phyloP scores from a whole-genome alignment of 257 asterid species.

The Nicotiana knightiana region DNA sequence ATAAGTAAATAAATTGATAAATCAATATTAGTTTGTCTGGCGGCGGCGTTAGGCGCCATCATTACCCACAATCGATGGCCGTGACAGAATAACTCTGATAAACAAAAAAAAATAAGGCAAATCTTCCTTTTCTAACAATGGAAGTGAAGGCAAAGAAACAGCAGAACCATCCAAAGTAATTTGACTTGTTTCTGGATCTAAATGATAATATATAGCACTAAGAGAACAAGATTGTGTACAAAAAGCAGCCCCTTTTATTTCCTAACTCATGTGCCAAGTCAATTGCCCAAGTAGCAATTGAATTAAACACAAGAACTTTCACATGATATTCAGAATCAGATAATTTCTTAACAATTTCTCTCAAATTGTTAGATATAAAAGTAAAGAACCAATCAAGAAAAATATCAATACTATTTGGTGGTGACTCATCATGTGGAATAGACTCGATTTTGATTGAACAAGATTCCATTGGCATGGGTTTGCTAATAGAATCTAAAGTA shows the following conservation, averaged over 20 bases:
- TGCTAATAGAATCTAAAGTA: slow-evolving; percentile 6
- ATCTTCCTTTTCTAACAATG: slow-evolving; percentile 23
- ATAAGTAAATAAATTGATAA: too few relatives aligned
- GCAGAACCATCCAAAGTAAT: slow-evolving; percentile 18
- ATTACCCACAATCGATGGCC: too few relatives aligned
- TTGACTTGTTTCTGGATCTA: slow-evolving; percentile 17
- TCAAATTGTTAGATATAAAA: slow-evolving; percentile 11
- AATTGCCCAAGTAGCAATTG: slow-evolving; percentile 19
- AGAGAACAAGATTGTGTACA: slow-evolving; percentile 42
- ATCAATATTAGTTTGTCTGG: too few relatives aligned
- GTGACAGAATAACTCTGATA: not conserved
- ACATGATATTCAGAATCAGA: not conserved
- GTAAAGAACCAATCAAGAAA: slow-evolving; percentile 16
- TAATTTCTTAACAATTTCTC: slow-evolving; percentile 13
- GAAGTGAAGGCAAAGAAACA: slow-evolving; percentile 31
- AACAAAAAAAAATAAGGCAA: slow-evolving; percentile 33
- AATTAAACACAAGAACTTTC: slow-evolving; percentile 22
- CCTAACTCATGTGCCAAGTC: slow-evolving; percentile 20
- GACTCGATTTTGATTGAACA: slow-evolving; percentile 18
- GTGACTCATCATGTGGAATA: slow-evolving; percentile 23
- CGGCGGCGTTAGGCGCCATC: too few relatives aligned
- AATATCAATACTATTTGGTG: slow-evolving; percentile 9
- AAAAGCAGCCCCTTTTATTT: slow-evolving; percentile 24
- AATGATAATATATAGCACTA: slow-evolving; percentile 27
- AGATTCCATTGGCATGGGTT: not conserved